Percentiles rank a stretch among this genome's conserved stretches.
Evolutionary conservation across 257 asterid species (phyloP).

Genomic region (Echium plantagineum): DNA sequence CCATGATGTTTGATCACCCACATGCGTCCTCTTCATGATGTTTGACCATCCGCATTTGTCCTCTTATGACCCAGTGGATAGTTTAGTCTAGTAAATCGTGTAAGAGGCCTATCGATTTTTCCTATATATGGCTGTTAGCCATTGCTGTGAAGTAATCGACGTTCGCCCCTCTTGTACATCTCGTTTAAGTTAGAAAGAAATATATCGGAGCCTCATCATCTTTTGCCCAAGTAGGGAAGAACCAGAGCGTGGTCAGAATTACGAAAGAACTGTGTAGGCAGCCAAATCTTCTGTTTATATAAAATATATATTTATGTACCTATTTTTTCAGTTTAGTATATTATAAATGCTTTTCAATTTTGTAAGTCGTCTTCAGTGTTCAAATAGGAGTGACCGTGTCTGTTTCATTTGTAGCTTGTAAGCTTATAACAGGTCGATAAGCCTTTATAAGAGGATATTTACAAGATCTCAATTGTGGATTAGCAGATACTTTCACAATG

Average conservation of each 20-base stretch:
- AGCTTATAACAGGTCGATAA: too few species aligned
- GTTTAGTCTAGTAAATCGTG: slow-evolving; percentile 31
- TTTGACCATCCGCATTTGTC: slow-evolving; percentile 7
- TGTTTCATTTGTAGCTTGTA: too few species aligned
- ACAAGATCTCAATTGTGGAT: too few species aligned
- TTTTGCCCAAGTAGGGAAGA: slow-evolving; percentile 31
- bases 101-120: slow-evolving; percentile 27
- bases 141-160: slow-evolving; percentile 26
- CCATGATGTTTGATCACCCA: neutral
- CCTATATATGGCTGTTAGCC: slow-evolving; percentile 27
- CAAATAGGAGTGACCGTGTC: too few species aligned
- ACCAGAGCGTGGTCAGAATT: slow-evolving; percentile 20
- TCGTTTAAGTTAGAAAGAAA: slow-evolving; percentile 23
- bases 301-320: slow-evolving; percentile 5
- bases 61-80: slow-evolving; percentile 25
- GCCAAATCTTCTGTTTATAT: slow-evolving; percentile 12
- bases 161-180: slow-evolving; percentile 26
- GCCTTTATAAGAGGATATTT: too few species aligned
- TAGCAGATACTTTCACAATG: too few species aligned
- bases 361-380: too few species aligned
- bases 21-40: slow-evolving; percentile 16
- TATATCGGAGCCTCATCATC: slow-evolving; percentile 31
- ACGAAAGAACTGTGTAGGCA: slow-evolving; percentile 18
- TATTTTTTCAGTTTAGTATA: too few species aligned
- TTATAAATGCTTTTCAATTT: too few species aligned